phyloP scores from a whole-genome alignment of 345 rosid genomes.

The Kandelia obovata region DNA sequence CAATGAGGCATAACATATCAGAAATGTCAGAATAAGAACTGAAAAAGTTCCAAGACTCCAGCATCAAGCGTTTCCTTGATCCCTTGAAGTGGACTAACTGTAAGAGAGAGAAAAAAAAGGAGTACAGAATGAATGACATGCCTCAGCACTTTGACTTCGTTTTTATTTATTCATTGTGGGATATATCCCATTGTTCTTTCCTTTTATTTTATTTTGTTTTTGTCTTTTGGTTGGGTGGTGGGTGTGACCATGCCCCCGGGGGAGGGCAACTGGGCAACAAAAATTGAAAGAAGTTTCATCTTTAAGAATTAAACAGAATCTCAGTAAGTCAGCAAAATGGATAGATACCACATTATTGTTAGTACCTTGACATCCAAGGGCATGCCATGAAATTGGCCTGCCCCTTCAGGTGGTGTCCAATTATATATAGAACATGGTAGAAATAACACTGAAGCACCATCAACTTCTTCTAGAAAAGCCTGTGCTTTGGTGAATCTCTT shows the following conservation, averaged over 20 bases:
- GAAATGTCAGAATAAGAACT: constrained; percentile 48
- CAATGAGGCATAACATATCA: constrained; percentile 78
- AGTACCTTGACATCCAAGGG: constrained; percentile 88
- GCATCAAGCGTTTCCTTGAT: constrained; percentile 93
- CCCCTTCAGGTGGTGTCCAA: constrained; percentile 99
- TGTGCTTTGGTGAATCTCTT: constrained; percentile 59
- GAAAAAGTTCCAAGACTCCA: constrained; percentile 87
- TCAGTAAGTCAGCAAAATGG: neutral
- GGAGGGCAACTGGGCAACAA: too few relatives aligned
- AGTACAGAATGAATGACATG: neutral
- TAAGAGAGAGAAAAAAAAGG: neutral
- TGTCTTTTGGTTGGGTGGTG: too few relatives aligned
- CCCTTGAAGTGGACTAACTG: constrained; percentile 97
- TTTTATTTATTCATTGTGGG: too few relatives aligned
- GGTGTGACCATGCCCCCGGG: too few relatives aligned
- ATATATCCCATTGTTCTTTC: too few relatives aligned
- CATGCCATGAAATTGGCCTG: constrained; percentile 98
- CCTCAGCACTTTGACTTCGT: neutral
- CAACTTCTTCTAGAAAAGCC: constrained; percentile 55
- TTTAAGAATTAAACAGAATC: too few relatives aligned
- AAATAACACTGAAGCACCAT: constrained; percentile 63
- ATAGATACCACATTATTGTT: neutral
- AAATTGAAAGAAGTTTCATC: neutral
- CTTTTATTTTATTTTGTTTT: too few relatives aligned
- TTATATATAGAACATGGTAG: constrained; percentile 78